Evolutionary conservation across 75 land plant genomes (phyloP).

Genomic region (Pseudotsuga menziesii): DNA sequence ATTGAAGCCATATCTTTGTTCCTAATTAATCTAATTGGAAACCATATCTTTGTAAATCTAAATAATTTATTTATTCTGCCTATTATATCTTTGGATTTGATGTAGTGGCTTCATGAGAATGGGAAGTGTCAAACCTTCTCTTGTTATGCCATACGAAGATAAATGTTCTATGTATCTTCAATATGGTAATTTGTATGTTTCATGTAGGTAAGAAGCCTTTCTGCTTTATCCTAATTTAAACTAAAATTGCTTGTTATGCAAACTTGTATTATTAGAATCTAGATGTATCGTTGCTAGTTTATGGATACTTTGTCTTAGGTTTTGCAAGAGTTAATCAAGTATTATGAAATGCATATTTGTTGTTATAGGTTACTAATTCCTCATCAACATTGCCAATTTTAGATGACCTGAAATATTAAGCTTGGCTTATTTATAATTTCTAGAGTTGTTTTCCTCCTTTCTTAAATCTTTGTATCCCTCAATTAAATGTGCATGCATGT

Average conservation of each 20-base stretch:
- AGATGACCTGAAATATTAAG: neutral
- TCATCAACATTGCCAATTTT: neutral
- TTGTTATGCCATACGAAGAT: constrained; percentile 30
- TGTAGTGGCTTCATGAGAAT: constrained; percentile 35
- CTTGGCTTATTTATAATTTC: neutral
- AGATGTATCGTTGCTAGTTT: neutral
- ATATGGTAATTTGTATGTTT: constrained; percentile 30
- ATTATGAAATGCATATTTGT: neutral
- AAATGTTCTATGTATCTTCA: constrained; percentile 33
- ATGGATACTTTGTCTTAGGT: neutral
- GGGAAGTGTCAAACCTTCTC: constrained; percentile 21
- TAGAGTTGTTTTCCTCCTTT: neutral
- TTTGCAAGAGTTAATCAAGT: neutral
- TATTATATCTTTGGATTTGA: neutral
- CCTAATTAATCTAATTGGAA: neutral
- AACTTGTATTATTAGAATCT: neutral
- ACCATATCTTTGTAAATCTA: neutral
- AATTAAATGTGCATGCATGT: neutral
- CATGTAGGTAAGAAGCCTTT: constrained; percentile 36
- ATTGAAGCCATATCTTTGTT: neutral
- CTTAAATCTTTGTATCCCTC: neutral
- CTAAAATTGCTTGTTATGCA: neutral
- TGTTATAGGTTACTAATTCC: neutral
- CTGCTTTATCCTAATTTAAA: neutral
- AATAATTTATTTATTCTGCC: neutral